Evolutionary conservation across 495 filamentous ascomycete genomes (phyloP), one percentile per base, ranked within the genome.

Genomic region (Aspergillus saccharolyticus): DNA sequence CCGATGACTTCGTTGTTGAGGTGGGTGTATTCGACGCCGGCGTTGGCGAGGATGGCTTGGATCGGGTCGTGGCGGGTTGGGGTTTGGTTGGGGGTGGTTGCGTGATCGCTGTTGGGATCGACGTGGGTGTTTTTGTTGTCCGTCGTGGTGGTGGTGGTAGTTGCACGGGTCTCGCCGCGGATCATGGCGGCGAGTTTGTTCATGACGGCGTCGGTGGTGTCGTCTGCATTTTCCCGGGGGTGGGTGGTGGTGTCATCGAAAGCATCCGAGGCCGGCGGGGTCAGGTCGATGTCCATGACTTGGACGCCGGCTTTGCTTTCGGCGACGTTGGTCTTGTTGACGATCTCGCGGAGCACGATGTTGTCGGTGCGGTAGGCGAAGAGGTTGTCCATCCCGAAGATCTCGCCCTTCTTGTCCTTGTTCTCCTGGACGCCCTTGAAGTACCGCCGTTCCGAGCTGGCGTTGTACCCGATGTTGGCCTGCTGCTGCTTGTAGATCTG

Each of bases 401-500:
- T 90, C 74, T 98, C 94, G 54, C 94, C 95, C 57, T 92, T 95
- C 66, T 84, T 79, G 30, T 82, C 84, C 51, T 83, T 83, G 60
- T 89, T 84, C 44, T 93, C 88, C 70, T 95, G 90, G 0, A 98
- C 90, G 42, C 94, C 94, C 63, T 89, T 91, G 77, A 98, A 98
- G 72, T 98, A 98, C 9, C 94, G 83, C 1, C 94, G 87, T 69
- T 98, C 94, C 25, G 84, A 87, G 44, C 87, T 91, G 8, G 94
- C 94, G 30, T 87, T 96, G 70, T 98, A 98, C 1, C 90, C 94
- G 51, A 98, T 98, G 63, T 96, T 97, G 2, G 94, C 94, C 67
- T 97, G 94, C 64, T 98, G 94, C 66, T 98, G 94, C 67, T 98
- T 98, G 76, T 97, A 98, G 55, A 98, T 96, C 65, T 98, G 94